phyloP scores from a whole-genome alignment of 164 flowering plant species.

The grape (Vitis vinifera) region DNA sequence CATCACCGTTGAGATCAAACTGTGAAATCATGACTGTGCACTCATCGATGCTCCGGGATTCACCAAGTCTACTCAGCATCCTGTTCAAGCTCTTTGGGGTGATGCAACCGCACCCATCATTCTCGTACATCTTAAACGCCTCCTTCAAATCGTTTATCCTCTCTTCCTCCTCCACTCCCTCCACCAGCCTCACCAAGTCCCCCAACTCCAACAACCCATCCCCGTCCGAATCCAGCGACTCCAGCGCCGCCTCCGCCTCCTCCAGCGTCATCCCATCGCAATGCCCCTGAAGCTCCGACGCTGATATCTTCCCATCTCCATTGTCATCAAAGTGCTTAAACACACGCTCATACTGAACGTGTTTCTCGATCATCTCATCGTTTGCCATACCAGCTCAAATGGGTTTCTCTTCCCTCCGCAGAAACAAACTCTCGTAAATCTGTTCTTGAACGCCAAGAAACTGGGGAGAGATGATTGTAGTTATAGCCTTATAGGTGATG shows the following conservation, averaged over 20 bases:
- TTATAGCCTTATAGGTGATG: neutral
- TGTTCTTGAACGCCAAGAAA: too few relatives aligned
- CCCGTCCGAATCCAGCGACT: constrained; percentile 29
- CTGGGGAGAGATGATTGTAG: neutral
- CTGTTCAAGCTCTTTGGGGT: constrained; percentile 45
- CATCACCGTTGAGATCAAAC: constrained; percentile 60
- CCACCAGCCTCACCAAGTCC: constrained; percentile 35
- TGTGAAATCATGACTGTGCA: constrained; percentile 42
- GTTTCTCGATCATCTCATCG: constrained; percentile 21
- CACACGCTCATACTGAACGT: constrained; percentile 27
- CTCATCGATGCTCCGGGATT: constrained; percentile 20
- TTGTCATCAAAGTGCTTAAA: constrained; percentile 35
- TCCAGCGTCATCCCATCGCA: constrained; percentile 21
- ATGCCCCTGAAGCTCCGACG: constrained; percentile 30
- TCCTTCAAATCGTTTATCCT: constrained; percentile 30
- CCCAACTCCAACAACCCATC: constrained; percentile 37
- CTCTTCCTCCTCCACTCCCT: constrained; percentile 38
- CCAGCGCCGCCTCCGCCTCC: constrained; percentile 29
- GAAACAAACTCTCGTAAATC: too few relatives aligned
- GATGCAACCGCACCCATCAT: constrained; percentile 34
- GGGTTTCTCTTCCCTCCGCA: too few relatives aligned
- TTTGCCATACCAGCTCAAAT: too few relatives aligned
- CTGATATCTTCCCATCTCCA: constrained; percentile 38
- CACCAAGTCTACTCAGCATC: constrained; percentile 38
- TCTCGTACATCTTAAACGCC: constrained; percentile 53